Conservation (phyloP, 2,329 filamentous ascomycete genomes). For the Sphaerulina vaccinii region DNA sequence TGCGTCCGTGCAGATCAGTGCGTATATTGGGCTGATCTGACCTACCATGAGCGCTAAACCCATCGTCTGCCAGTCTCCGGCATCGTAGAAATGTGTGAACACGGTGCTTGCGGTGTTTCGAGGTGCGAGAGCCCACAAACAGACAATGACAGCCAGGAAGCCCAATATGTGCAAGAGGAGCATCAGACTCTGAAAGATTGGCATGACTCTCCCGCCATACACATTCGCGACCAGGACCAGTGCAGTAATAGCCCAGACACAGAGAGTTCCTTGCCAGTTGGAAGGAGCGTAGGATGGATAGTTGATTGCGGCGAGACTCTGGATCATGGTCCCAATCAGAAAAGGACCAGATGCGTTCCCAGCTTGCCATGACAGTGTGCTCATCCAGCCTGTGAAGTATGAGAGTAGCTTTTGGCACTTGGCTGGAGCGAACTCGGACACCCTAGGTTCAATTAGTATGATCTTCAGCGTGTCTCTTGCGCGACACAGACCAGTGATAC, state of each 20-base stretch:
- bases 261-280: slow-evolving; percentile 51
- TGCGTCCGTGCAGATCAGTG: slow-evolving; percentile 23
- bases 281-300: slow-evolving; percentile 43
- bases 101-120: slow-evolving; percentile 33
- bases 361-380: slow-evolving; percentile 52
- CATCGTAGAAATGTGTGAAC: slow-evolving; percentile 41
- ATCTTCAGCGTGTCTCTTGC: not conserved
- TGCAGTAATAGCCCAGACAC: slow-evolving; percentile 48
- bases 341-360: slow-evolving; percentile 50
- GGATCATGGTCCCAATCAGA: slow-evolving; percentile 50
- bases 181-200: slow-evolving; percentile 41
- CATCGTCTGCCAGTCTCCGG: slow-evolving; percentile 41
- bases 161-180: slow-evolving; percentile 42
- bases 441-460: slow-evolving; percentile 14
- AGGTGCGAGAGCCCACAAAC: slow-evolving; percentile 33
- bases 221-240: slow-evolving; percentile 47
- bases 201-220: slow-evolving; percentile 37
- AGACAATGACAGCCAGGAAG: slow-evolving; percentile 37
- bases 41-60: slow-evolving; percentile 36
- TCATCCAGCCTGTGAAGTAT: slow-evolving; percentile 48
- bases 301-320: slow-evolving; percentile 46
- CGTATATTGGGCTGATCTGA: slow-evolving; percentile 34
- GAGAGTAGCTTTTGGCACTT: slow-evolving; percentile 32
- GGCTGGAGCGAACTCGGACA: slow-evolving; percentile 35
- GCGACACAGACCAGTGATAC: slow-evolving; percentile 28